Evolutionary conservation across 2,329 filamentous ascomycete genomes (phyloP), one percentile per base, ranked within the genome.

Genomic region (Grosmannia serpens): DNA sequence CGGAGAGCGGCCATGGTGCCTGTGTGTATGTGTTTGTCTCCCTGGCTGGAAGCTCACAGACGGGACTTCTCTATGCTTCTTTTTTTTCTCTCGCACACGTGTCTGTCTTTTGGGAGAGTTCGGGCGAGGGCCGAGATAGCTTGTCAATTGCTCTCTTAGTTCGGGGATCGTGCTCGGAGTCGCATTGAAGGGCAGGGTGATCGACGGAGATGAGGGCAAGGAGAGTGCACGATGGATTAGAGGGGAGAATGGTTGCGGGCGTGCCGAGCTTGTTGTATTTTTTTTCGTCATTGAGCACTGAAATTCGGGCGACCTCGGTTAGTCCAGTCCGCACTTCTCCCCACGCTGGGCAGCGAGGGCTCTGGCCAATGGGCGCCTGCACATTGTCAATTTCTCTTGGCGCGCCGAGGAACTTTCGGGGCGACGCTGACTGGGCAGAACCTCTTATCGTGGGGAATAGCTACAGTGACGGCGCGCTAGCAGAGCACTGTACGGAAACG

Each of bases 1-100:
- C 81, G 81, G 72, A 84, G 80, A 76, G 81, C 75, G 68, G 81
- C 78, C 81, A 84, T 84, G 70, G 68, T 74, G 65, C 65, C 67
- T 56, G 11, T 24, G 60, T 13, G 15, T 22, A 7, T 27, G 27
- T 27, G 38, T 22, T 29, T 22, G 24, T 52, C 41, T 53, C 47
- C n/a, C 47, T 20, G 47, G 47, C 47, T 26, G 47, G 24, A 50
- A 50, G 47, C 47, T 46, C 29, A n/a, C n/a, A 33, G 27, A 29
- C 41, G 47, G 22, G 15, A 9, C 20, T 29, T 27, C 15, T 20
- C 6, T 6, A 44, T 20, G 20, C 20, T 49, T 24, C 49, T 51
- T n/a, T 51, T 33, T 51, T 51, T 51, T 51, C 49, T 17, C 31
- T 33, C 31, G 5, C 44, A 11, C 44, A 46, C 44, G n/a, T 24